Conservation (phyloP, 2,329 filamentous ascomycete species). For the Pseudogymnoascus sp. region DNA sequence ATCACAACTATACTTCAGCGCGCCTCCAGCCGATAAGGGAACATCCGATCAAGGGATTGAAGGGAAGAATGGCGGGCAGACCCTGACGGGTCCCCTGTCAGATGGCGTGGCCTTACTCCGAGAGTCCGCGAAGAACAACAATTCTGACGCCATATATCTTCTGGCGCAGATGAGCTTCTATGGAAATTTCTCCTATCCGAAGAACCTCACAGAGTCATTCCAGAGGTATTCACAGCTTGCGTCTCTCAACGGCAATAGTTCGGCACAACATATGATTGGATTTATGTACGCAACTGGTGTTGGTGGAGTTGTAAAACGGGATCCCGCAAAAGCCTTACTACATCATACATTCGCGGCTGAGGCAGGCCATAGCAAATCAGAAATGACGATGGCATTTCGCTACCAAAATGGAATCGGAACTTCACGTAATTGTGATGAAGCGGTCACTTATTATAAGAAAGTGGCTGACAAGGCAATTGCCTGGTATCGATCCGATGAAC, state of each 20-base stretch:
- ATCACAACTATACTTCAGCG: slow-evolving; percentile 56
- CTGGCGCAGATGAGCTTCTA: slow-evolving; percentile 95
- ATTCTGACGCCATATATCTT: slow-evolving; percentile 79
- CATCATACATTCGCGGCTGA: slow-evolving; percentile 93
- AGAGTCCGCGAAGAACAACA: slow-evolving; percentile 43
- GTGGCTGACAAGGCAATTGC: slow-evolving; percentile 88
- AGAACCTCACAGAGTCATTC: slow-evolving; percentile 73
- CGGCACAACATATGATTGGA: slow-evolving; percentile 90
- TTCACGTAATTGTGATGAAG: slow-evolving; percentile 74
- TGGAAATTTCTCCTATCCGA: slow-evolving; percentile 83
- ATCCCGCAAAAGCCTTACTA: slow-evolving; percentile 84
- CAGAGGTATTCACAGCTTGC: slow-evolving; percentile 73
- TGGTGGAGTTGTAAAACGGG: slow-evolving; percentile 66
- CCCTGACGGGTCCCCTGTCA: slow-evolving; percentile 41
- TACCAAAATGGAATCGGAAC: slow-evolving; percentile 80
- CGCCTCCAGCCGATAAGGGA: slow-evolving; percentile 31
- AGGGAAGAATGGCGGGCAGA: slow-evolving; percentile 21
- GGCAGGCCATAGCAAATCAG: slow-evolving; percentile 70
- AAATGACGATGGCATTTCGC: slow-evolving; percentile 89
- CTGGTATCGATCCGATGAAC: slow-evolving; percentile 83
- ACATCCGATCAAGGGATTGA: slow-evolving; percentile 13
- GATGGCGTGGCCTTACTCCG: slow-evolving; percentile 51
- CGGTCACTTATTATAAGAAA: slow-evolving; percentile 80
- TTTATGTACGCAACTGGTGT: slow-evolving; percentile 94
- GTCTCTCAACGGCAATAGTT: slow-evolving; percentile 70